A percentile compares a stretch with the other conserved stretches of the same genome.
Conservation (phyloP, 2,329 filamentous ascomycete genomes). For the Epicoccum nigrum region DNA sequence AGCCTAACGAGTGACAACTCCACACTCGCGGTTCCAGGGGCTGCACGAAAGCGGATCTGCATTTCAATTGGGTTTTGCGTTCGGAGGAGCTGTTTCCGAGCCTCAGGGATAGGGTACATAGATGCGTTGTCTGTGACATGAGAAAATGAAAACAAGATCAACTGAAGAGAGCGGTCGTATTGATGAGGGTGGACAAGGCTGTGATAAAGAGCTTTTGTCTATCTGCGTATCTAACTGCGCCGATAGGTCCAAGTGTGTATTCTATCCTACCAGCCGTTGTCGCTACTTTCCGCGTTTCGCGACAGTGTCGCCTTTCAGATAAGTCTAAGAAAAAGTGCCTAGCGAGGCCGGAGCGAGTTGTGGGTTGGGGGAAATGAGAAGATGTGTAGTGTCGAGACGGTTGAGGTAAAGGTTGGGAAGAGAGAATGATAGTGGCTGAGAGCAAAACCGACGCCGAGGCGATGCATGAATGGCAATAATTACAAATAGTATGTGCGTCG, state of each 20-base stretch:
- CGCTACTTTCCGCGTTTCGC: background rate
- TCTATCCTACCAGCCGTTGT: no score
- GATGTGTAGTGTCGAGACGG: background rate
- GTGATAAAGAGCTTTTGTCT: no score
- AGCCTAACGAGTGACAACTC: slow-evolving; percentile 3
- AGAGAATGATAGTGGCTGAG: slow-evolving; percentile 1
- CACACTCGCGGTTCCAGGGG: background rate
- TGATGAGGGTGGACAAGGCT: no score
- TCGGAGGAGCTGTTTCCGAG: no score
- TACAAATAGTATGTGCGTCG: slow-evolving; percentile 9
- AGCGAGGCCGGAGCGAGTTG: background rate
- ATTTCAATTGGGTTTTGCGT: no score
- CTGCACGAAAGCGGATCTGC: no score
- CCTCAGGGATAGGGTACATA: no score
- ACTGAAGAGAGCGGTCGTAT: no score
- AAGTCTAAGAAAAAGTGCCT: background rate
- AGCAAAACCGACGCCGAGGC: slow-evolving; percentile 9
- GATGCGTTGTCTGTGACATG: no score
- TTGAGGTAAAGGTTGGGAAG: background rate
- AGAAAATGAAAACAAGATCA: no score
- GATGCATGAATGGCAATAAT: slow-evolving; percentile 15
- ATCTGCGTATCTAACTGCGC: no score
- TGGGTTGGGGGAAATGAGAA: background rate
- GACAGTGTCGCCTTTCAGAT: background rate
- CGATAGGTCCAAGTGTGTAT: no score